Base-by-base conservation (phyloP, 2,329 filamentous ascomycete species). In the Aspergillus fructus region DNA sequence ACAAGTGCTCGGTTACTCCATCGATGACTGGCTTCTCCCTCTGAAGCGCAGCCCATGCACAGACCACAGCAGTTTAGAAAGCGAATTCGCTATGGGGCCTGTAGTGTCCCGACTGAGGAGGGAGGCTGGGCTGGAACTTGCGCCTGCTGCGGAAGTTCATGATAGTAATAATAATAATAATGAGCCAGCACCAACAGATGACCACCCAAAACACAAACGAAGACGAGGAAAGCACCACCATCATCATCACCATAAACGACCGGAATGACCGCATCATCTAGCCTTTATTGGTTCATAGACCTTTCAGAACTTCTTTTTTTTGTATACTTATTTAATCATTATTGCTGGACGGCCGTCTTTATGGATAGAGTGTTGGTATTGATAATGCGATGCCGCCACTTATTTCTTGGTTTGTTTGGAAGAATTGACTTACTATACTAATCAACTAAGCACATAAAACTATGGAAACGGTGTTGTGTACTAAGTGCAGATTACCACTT, bases 11-110 rank as follows among this genome's bases (percentile, higher is more conserved):
- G 93, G 93, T 0, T 76, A 82, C 47, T 83, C 76, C 19, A 62
- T 86, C 2, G 59, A 88, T 13, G 89, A 96, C 59, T 97, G 93
- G 93, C 68, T 96, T 12, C 75, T 96, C 1, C 93, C 93, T 0
- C 71, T 96, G 34, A 85, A 80, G 56, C 81, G 84, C 58, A 91
- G 89, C 4, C 93, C 93, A 0, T 93, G 89, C 71, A 82, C 82
- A 50, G 82, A 84, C 53, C 89, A 93, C 65, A 85, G 85, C 47
- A 82, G 80, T 63, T 79, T 80, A 58, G 81, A 83, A 60, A 87
- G 89, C 66, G 85, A 90, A 56, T 96, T 89, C 69, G 80, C 82
- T 13, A 78, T 90, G 66, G 89, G 89, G 0, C 81, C 81, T 4
- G 78, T 85, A 3, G 79, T 93, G 3, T 74, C 82, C 30, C 70